Base-by-base conservation (phyloP, 2,329 filamentous ascomycete genomes). In the Paramyrothecium roridum region DNA sequence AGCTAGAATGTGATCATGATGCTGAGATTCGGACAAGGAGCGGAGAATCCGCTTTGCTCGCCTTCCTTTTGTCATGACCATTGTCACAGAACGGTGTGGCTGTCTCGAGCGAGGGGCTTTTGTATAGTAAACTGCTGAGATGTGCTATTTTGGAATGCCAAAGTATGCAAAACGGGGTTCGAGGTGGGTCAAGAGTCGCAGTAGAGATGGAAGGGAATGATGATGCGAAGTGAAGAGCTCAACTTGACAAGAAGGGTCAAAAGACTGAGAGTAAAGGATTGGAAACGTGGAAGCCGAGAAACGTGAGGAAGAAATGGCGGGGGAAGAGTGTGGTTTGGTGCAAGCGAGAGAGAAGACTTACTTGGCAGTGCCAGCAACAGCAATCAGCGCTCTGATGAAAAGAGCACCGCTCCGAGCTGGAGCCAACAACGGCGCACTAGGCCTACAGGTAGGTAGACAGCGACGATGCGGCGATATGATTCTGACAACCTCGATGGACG, bases 1-100 rank as follows among this genome's bases (percentile, higher is more conserved):
- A 64, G 71, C 67, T 57, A 76, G 65, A 48, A 63, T 65, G 58
- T 77, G 71, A 2, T 71, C 69, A 54, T 75, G 63, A 26, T 76
- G 65, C 57, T 78, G 76, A 11, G 60, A 57, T 23, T 53, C 56
- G 40, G 62, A 66, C 30, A 67, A 57, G 49, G 59, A 65, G 37
- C 73, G 75, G 34, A 67, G 53, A 20, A 78, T 67, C 56, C 76
- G 76, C 22, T 66, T 64, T 8, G 74, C 70, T 50, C 64, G 57
- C 54, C 58, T 61, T 49, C 60, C 63, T 22, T 55, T 59, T 37
- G 65, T 67, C 56, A 67, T 56, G 55, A 63, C 63, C 64, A 67
- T 67, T 30, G 51, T 60, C 56, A 54, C n/a, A 30, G n/a, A 19
- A 40, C 11, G 49, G 33, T 20, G 23, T 26, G 48, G n/a, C n/a